Base-by-base conservation (phyloP, 1,284 basidiomycete genomes). In the Cystobasidiaceae sp. region DNA sequence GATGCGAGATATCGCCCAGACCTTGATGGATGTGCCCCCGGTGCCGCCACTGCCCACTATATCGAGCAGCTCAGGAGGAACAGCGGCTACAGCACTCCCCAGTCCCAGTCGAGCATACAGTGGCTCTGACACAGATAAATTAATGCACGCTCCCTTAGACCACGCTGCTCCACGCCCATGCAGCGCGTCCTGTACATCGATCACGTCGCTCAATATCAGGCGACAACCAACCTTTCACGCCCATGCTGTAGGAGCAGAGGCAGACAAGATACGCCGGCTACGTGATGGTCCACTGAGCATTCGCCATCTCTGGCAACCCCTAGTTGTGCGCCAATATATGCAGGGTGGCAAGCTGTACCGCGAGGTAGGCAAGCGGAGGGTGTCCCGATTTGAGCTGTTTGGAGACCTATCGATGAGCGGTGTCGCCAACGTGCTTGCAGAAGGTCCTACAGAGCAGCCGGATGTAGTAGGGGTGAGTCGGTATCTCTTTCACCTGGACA, bases 261-360 rank as follows among this genome's bases (percentile, higher is more conserved):
- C 37, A 39, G 37, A n/a, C 11, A 39, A 39, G 37, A 39, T 39
- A n/a, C 11, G n/a, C 11, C 37, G n/a, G 11, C 37, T 39, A n/a
- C 37, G 37, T n/a, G n/a, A 39, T n/a, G 37, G 37, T 11, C 37
- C 37, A 11, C 37, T 39, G 37, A 34, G 27, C 25, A 19, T 54
- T n/a, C 51, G 34, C 28, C 55, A 77, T 44, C 69, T 77, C n/a
- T 70, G 74, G 56, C 73, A 75, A 46, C 67, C 72, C 0, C 75
- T 75, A 0, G 52, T 77, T 9, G 71, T 77, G 43, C 70, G 76
- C 1, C 76, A 77, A 52, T 77, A 74, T 74, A 63, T 77, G 4
- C 66, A 72, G 49, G 68, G 72, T 30, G 73, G 71, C 44, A 68
- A 73, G 51, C 62, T 76, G 46, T 76, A 72, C 54, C 68, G 73